A percentile compares a stretch with the other conserved stretches of the same genome.
Conservation (phyloP, 768 basidiomycete genomes). For the Daedalea quercina region DNA sequence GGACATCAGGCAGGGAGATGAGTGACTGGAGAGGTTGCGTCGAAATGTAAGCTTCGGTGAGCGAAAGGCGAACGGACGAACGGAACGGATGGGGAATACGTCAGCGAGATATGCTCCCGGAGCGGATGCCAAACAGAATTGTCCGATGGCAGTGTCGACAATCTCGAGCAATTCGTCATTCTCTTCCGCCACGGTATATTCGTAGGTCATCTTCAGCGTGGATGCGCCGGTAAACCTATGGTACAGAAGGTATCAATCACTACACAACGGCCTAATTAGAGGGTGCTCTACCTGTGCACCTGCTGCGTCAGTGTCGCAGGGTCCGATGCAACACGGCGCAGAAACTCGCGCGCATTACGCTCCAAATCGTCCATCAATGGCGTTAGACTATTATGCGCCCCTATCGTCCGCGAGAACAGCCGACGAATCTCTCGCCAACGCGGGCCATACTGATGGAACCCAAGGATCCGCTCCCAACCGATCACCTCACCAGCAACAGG, state of each 20-base stretch:
- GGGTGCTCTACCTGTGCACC: conserved; percentile 29
- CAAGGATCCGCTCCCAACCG: conserved; percentile 26
- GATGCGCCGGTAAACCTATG: conserved; percentile 20
- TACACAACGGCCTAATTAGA: not conserved
- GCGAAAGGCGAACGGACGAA: not conserved
- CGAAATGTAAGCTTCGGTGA: not conserved
- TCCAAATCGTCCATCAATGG: no score
- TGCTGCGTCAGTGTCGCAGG: conserved; percentile 11
- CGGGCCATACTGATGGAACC: conserved; percentile 35
- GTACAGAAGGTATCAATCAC: no score
- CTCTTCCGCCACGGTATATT: conserved; percentile 18
- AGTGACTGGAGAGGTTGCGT: conserved; percentile 20
- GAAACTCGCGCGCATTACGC: no score
- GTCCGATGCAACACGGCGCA: no score
- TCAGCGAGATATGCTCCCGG: conserved; percentile 33
- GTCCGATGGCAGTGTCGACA: conserved; percentile 19
- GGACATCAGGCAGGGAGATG: conserved; percentile 36
- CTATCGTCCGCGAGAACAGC: conserved; percentile 25
- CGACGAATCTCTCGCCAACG: conserved; percentile 36
- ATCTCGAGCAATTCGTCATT: conserved; percentile 19
- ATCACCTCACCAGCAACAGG: conserved; percentile 17
- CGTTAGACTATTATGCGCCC: conserved; percentile 25
- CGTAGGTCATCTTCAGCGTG: conserved; percentile 24
- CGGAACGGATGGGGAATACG: conserved; percentile 24
- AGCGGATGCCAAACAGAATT: conserved; percentile 13